A percentile compares a stretch with the other conserved stretches of the same genome.
Evolutionary conservation across 352 stramenopile genomes (phyloP).

Genomic region (Saprolegnia diclina): DNA sequence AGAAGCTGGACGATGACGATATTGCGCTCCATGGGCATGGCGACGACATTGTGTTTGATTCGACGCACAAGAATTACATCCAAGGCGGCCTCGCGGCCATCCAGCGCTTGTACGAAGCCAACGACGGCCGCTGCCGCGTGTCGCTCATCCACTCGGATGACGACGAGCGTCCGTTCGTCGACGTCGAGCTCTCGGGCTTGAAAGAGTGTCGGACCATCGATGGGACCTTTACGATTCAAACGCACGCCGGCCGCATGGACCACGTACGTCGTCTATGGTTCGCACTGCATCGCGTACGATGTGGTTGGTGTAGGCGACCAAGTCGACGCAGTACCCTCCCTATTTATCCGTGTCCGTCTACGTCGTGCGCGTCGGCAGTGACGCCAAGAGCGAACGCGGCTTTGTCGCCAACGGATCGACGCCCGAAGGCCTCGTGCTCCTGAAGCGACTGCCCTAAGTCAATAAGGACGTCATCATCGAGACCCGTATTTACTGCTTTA

Average conservation of each 20-base stretch:
- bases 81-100: background rate
- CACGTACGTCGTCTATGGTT: too few species aligned
- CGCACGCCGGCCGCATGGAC: background rate
- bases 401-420: background rate
- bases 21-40: background rate
- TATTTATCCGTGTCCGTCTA: slow-evolving; percentile 23
- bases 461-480: too few species aligned
- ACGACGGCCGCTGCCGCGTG: background rate
- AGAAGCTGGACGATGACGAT: background rate
- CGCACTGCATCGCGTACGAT: too few species aligned
- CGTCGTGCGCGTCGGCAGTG: background rate
- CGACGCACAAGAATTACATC: slow-evolving; percentile 15
- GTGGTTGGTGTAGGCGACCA: background rate
- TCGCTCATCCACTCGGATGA: background rate
- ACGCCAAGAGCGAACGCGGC: background rate
- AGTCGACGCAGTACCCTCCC: slow-evolving; percentile 5
- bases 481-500: background rate
- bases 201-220: slow-evolving; percentile 15
- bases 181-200: slow-evolving; percentile 10
- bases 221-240: slow-evolving; percentile 16
- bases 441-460: background rate
- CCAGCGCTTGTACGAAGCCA: background rate
- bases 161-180: background rate
- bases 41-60: slow-evolving; percentile 18
- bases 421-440: background rate